phyloP scores from a whole-genome alignment of 768 basidiomycete species.

The Russula abietina region DNA sequence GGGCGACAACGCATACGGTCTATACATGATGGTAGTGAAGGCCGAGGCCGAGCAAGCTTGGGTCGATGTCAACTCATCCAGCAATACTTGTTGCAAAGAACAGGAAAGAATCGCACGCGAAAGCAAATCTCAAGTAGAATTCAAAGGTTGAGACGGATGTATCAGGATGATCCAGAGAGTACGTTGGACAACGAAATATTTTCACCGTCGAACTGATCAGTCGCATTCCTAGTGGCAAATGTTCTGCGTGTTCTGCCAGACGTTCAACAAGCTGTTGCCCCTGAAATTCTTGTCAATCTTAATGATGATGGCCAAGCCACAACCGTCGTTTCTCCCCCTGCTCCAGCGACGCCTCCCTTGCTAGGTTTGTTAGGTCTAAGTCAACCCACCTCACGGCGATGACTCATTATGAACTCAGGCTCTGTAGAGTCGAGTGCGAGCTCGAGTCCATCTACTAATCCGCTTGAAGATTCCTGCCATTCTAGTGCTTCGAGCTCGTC shows the following conservation, averaged over 20 bases:
- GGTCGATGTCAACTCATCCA: constrained; percentile 39
- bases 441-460: constrained; percentile 15
- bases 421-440: constrained; percentile 15
- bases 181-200: constrained; percentile 20
- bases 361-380: constrained; percentile 12
- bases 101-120: constrained; percentile 35
- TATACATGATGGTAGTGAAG: constrained; percentile 2
- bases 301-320: background rate
- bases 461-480: background rate
- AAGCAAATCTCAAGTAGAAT: constrained; percentile 39
- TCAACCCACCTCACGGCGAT: background rate
- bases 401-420: constrained; percentile 3
- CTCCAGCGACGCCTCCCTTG: constrained; percentile 15
- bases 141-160: constrained; percentile 35
- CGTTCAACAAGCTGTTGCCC: background rate
- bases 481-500: constrained; percentile 11
- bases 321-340: background rate
- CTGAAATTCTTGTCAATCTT: constrained; percentile 12
- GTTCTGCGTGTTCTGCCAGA: constrained; percentile 15
- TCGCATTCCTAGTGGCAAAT: constrained; percentile 9
- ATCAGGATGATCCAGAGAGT: constrained; percentile 33
- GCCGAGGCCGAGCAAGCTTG: constrained; percentile 21
- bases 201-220: background rate
- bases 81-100: constrained; percentile 36
- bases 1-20: constrained; percentile 22